phyloP scores from a whole-genome alignment of 148 eudicot species.

The Rhododendron kiyosumense region DNA sequence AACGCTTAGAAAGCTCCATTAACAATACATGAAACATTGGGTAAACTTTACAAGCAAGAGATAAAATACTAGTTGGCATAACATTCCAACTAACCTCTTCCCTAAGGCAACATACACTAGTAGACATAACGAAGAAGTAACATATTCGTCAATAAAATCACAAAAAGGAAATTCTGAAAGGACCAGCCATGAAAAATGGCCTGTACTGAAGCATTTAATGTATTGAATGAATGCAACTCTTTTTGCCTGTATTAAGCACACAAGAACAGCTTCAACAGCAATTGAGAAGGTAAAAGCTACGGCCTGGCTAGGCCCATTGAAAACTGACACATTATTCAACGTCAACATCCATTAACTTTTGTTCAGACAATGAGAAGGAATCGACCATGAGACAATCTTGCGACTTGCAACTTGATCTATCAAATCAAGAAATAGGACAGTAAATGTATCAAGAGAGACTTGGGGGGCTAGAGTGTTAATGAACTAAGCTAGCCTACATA shows the following conservation, averaged over 20 bases:
- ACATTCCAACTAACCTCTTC: not conserved
- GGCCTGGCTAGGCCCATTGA: not conserved
- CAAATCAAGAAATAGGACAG: not conserved
- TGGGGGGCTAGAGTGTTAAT: not conserved
- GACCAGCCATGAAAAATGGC: not conserved
- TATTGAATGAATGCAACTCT: no score
- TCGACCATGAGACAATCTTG: not conserved
- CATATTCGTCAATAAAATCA: not conserved
- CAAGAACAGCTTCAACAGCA: not conserved
- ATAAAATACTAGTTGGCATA: not conserved
- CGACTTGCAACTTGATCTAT: not conserved
- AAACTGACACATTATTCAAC: not conserved
- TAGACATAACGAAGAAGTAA: not conserved
- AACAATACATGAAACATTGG: not conserved
- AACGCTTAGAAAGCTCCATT: not conserved
- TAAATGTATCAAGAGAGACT: not conserved
- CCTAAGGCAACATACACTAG: not conserved
- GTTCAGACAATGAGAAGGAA: not conserved
- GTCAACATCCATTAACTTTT: not conserved
- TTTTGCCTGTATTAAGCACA: no score
- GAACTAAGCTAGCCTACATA: not conserved
- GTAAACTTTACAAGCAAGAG: not conserved
- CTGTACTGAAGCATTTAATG: not conserved
- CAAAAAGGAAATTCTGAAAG: not conserved
- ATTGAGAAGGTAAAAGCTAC: not conserved